A percentile compares a stretch with the other conserved stretches of the same genome.
These are phyloP conservation scores for Rhizophagus clarus DNA, from an alignment of 192 early-diverging fungal species.

Conservation along the genomic window DNA sequence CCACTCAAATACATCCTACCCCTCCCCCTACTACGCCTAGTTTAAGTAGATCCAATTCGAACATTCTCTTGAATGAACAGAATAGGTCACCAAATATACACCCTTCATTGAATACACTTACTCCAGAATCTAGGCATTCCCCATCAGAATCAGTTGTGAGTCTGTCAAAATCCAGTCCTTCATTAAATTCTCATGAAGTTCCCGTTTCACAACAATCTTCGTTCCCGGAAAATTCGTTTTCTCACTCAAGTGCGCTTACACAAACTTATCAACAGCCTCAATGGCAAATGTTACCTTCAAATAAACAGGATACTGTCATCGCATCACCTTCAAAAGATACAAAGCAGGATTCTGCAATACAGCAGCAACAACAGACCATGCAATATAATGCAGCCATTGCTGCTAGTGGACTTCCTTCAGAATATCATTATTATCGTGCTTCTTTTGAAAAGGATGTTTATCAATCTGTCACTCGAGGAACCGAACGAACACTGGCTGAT, in stretches of 20 bases:
- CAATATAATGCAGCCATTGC: neutral
- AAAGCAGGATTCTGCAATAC: neutral
- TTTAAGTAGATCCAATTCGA: neutral
- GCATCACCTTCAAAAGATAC: neutral
- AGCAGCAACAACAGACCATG: neutral
- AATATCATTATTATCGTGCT: slow-evolving; percentile 8
- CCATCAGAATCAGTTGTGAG: neutral
- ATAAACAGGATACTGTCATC: neutral
- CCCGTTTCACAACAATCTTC: neutral
- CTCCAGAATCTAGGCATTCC: neutral
- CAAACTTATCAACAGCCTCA: neutral
- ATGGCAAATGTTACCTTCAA: neutral
- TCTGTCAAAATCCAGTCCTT: neutral
- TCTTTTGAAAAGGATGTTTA: slow-evolving; percentile 15
- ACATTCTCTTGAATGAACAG: neutral
- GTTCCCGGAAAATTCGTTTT: neutral
- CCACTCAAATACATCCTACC: neutral
- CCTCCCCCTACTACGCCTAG: neutral
- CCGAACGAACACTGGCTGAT: neutral
- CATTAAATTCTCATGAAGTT: neutral
- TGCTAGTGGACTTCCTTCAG: neutral
- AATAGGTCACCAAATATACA: neutral
- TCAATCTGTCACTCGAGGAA: neutral
- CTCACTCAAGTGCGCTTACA: neutral
- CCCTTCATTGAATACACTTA: neutral